Evolutionary conservation across 1,284 basidiomycete genomes (phyloP), one percentile per base, ranked within the genome.

Genomic region (Amylostereum areolatum): DNA sequence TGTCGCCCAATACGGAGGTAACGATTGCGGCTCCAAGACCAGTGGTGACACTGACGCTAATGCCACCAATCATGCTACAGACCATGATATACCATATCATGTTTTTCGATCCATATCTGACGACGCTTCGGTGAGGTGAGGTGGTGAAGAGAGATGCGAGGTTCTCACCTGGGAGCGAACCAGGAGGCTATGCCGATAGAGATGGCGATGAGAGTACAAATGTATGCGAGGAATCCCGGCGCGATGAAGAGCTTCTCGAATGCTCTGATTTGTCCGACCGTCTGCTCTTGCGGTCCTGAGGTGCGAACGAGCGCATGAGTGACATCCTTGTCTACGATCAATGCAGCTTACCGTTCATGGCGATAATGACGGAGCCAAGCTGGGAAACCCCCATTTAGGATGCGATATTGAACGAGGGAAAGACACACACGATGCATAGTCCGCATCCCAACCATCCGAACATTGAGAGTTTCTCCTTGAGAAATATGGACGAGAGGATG

Each of bases 41-140:
- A 40, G 92, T 94, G 3, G 94, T 97, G 52, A 96, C 95, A 58
- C 90, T 94, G 58, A 99, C 96, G 54, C 88, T 92, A 52, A 99
- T 87, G 1, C 97, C 96, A 29, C 96, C 96, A 61, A 98, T 97
- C 75, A 98, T 84, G 55, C 89, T 93, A 69, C 96, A 99, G 35
- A 97, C 89, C 41, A 78, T 72, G 59, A 97, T 94, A 68, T 98
- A 97, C 78, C 94, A 94, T 54, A 99, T 69, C 95, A 98, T 97
- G 62, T 83, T 89, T 69, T 85, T 86, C 69, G 89, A 94, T 48
- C 96, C 96, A 66, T 90, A 92, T 60, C 84, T 83, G 35, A 52
- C 65, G 53, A 27, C 58, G 18, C 18, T 18, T 1, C 1, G 18
- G 18, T 18, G 51, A 8, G 34, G 32, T 51, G 45, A 47, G 31